Percentiles rank a stretch among this genome's conserved stretches.
phyloP scores from a whole-genome alignment of 2,329 filamentous ascomycete species.

The Hymenoscyphus salicellus region DNA sequence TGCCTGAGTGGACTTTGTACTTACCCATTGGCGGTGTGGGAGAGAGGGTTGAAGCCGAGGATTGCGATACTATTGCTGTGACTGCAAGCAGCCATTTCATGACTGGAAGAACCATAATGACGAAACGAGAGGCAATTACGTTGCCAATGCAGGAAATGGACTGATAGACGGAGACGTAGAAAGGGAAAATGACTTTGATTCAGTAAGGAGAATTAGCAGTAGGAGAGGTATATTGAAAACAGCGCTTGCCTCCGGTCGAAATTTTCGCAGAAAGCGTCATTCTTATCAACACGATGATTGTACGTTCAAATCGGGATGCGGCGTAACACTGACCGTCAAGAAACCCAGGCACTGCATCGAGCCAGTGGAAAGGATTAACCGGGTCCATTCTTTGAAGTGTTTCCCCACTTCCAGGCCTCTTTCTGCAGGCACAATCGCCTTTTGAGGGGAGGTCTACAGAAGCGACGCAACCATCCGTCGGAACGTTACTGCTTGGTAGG shows the following conservation, averaged over 20 bases:
- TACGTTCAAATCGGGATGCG: constrained; percentile 3
- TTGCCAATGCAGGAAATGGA: neutral
- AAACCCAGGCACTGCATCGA: constrained; percentile 3
- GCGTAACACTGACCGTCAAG: constrained; percentile 11
- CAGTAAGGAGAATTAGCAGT: neutral
- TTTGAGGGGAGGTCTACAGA: neutral
- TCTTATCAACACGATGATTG: constrained; percentile 12
- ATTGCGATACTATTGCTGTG: constrained; percentile 9
- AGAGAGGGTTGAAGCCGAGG: constrained; percentile 28
- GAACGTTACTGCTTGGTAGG: constrained; percentile 1
- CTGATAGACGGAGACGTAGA: neutral
- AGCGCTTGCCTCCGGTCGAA: neutral
- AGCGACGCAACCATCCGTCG: neutral
- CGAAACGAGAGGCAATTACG: neutral
- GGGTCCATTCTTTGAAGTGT: neutral
- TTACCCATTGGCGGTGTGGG: constrained; percentile 46
- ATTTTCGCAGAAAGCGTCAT: constrained; percentile 6
- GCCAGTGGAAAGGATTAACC: constrained; percentile 10
- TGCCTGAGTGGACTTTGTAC: neutral
- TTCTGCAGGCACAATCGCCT: neutral
- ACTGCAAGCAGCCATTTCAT: constrained; percentile 9
- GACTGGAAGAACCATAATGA: constrained; percentile 11
- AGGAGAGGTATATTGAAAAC: neutral
- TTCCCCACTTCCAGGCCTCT: constrained; percentile 5
- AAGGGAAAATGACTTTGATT: neutral